Base-by-base conservation (phyloP, 805 yeast species). In the Suhomyces vadensis region DNA sequence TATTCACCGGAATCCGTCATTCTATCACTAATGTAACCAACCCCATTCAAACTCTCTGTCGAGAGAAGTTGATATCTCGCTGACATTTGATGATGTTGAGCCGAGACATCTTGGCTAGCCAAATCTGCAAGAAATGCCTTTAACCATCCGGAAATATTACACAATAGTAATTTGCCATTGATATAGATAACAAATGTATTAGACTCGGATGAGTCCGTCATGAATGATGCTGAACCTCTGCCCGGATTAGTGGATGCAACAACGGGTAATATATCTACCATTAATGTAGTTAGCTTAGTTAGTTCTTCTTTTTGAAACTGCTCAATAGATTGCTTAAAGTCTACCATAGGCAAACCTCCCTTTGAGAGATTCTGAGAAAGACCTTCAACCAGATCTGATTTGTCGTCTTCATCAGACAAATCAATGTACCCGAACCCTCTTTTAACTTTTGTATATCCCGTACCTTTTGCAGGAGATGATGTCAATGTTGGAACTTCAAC, bases 371-470 rank as follows among this genome's bases (percentile, higher is more conserved):
- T n/a, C n/a, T n/a, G n/a, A n/a, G n/a, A n/a, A n/a, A n/a, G n/a
- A n/a, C n/a, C n/a, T n/a, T n/a, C n/a, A n/a, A n/a, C n/a, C n/a
- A n/a, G n/a, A n/a, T n/a, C n/a, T n/a, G n/a, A 13, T 5, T 29
- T 43, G 2, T 21, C 45, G 6, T 49, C 45, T 6, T 16, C 24
- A 13, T 27, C 27, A 1, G 53, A 31, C 10, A 49, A 37, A 23
- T 57, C 63, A 9, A 64, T 41, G 43, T 52, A 65, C 1, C 71
- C 71, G 46, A 63, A 65, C 3, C 71, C 71, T 29, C 43, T 47
- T 8, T 41, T 46, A 2, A 66, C 65, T 38, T 53, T 60, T 3
- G 22, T 31, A 31, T 51, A 51, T 5, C 44, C 47, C 7, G 24
- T 26, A 5, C 6, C 27, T 11, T 24, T 36, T 11, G 29, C 26